Evolutionary conservation across 1,139 yeast species (phyloP), one percentile per base, ranked within the genome.

Genomic region (Candida gigantensis): DNA sequence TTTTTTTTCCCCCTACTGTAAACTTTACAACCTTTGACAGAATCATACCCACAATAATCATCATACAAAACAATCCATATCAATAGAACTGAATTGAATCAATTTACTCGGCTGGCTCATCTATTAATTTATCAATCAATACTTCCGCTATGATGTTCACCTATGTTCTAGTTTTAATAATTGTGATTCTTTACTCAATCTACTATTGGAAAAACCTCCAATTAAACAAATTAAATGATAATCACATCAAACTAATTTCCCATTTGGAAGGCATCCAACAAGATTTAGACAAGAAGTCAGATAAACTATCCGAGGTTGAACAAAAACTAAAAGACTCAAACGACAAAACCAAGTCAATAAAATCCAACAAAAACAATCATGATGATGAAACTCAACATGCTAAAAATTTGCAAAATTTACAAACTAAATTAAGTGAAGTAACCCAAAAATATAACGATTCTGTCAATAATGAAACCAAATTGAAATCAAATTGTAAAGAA

Each of bases 341-440:
- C 11, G 9, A 20, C 16, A 2, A 28, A n/a, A n/a, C n/a, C n/a
- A n/a, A n/a, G n/a, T n/a, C n/a, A n/a, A n/a, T n/a, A 19, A 10
- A 24, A 28, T 9, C 18, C 9, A 28, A 20, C 2, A 14, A 19
- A 7, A 18, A 18, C 7, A 23, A 10, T 23, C 5, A 6, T 23
- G 24, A 10, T 6, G 5, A 23, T 10, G 24, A 23, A 11, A 6
- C 24, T 5, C 6, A 23, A 11, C 9, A 10, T 9, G 24, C 5
- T 6, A 23, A 23, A 10, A 6, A 23, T 6, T 6, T 23, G 24
- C 6, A 23, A 10, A 5, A 23, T 10, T 32, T 43, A 24, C 35
- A 41, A 16, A 15, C 19, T n/a, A 29, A 43, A 34, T 27, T 41
- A 7, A 12, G n/a, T 14, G 36, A 42, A 20, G 33, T 40, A 10